These are phyloP conservation scores for Prunus davidiana DNA, from an alignment of 306 rosid genomes.

Conservation along the genomic window DNA sequence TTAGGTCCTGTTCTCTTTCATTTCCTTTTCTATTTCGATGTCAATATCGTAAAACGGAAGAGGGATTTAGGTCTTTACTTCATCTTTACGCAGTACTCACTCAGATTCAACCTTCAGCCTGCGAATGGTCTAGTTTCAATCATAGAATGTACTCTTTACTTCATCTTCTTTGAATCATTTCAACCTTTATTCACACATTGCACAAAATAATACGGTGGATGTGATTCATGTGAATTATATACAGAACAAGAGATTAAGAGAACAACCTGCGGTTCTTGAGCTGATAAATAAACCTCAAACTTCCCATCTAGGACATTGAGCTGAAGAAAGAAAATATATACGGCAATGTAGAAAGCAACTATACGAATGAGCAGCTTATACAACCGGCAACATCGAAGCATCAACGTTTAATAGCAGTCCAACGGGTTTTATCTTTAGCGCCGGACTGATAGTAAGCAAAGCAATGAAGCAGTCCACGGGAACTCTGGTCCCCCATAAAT, in stretches of 20 bases:
- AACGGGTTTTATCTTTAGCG: conserved; percentile 60
- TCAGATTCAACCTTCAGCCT: not conserved
- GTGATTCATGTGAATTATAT: conserved; percentile 8
- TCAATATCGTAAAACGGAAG: not conserved
- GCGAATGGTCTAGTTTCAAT: not conserved
- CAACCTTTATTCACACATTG: not conserved
- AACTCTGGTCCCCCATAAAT: conserved; percentile 87
- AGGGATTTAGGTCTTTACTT: not conserved
- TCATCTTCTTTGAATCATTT: not conserved
- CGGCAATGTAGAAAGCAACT: conserved; percentile 9
- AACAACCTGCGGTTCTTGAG: conserved; percentile 1
- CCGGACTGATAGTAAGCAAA: conserved; percentile 52
- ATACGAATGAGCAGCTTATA: conserved; percentile 13
- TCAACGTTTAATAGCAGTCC: conserved; percentile 25
- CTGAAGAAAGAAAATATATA: not conserved
- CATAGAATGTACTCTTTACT: too few relatives aligned
- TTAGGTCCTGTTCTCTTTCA: not conserved
- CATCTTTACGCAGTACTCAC: not conserved
- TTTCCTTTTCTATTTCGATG: not conserved
- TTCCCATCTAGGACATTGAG: not conserved
- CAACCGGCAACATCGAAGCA: conserved; percentile 20
- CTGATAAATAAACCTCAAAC: conserved; percentile 8
- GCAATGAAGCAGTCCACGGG: conserved; percentile 58
- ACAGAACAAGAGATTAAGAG: conserved; percentile 4
- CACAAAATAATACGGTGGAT: conserved; percentile 3